Evolutionary conservation across 257 asterid genomes (phyloP), one percentile per base, ranked within the genome.

Genomic region (Solanum raphanifolium): DNA sequence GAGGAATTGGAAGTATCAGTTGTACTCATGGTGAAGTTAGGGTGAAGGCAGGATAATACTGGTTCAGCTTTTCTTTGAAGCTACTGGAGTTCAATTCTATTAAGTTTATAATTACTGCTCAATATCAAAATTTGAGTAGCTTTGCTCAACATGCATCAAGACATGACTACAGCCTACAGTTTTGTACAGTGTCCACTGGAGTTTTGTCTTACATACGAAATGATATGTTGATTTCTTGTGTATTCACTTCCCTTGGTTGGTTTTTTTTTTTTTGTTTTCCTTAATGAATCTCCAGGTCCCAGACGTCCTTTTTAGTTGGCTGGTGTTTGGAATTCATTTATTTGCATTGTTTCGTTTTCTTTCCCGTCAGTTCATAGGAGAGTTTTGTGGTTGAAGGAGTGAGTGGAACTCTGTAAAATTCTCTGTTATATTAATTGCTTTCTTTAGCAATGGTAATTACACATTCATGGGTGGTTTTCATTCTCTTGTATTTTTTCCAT

Each of bases 61-160:
- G 83, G 88, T 65, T 65, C 84, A 69, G 87, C 48, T 86, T 35
- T 43, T 83, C 25, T 29, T 34, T 43, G 81, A 76, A 65, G 86
- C 85, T 86, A 88, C 87, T 83, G 32, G 66, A 79, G 85, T 79
- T 39, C 12, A 16, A 7, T 79, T 43, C n/a, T 79, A 79, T 83
- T 85, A 60, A 88, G 87, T 83, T 66, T 85, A 13, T 83, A 39
- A 88, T 48, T 69, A 69, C 55, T 84, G 83, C 89, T 93, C 93
- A 83, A 89, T 89, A 43, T 87, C 76, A 52, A 89, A 71, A 83
- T 92, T 91, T 91, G 95, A 89, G 93, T 90, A 32, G 69, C 60
- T 48, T 86, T 88, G 84, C 87, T 84, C 48, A 79, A 88, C 88
- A 83, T 90, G 88, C 91, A 85, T 83, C 66, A 81, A 46, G 35